These are phyloP conservation scores for Aspergillus luchuensis DNA, from an alignment of 2,329 filamentous ascomycete species.

Conservation along the genomic window DNA sequence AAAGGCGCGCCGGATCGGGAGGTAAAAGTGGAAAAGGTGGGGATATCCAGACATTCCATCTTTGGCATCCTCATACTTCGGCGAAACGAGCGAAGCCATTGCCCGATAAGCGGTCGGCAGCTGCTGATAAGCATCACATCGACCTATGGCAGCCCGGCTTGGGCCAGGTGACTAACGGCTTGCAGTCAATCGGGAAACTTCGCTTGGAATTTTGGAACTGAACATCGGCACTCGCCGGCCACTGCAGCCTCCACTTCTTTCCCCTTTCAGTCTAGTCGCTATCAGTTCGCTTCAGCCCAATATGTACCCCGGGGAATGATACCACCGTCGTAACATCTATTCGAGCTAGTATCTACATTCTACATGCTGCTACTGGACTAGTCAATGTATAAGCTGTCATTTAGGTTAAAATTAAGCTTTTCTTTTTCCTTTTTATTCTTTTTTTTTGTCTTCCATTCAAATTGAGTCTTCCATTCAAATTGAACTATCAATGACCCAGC, in stretches of 20 bases:
- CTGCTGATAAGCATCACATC: not conserved
- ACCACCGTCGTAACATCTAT: not conserved
- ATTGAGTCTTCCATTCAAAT: not conserved
- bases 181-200: constrained; percentile 4
- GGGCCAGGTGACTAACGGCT: constrained; percentile 7
- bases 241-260: not conserved
- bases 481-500: not conserved
- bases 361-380: no score
- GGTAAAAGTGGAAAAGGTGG: not conserved
- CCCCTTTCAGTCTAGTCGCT: not conserved
- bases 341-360: not conserved
- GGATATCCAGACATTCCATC: not conserved
- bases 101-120: constrained; percentile 4
- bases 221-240: constrained; percentile 8
- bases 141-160: constrained; percentile 6
- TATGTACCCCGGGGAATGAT: no score
- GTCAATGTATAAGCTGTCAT: no score
- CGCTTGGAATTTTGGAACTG: not conserved
- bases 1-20: constrained; percentile 2
- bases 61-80: not conserved
- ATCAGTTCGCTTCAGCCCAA: not conserved
- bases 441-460: no score
- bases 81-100: not conserved
- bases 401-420: not conserved
- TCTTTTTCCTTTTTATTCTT: not conserved